Evolutionary conservation across 1,139 yeast species (phyloP).

Genomic region (Hemisphaericaspora xylofermentans): DNA sequence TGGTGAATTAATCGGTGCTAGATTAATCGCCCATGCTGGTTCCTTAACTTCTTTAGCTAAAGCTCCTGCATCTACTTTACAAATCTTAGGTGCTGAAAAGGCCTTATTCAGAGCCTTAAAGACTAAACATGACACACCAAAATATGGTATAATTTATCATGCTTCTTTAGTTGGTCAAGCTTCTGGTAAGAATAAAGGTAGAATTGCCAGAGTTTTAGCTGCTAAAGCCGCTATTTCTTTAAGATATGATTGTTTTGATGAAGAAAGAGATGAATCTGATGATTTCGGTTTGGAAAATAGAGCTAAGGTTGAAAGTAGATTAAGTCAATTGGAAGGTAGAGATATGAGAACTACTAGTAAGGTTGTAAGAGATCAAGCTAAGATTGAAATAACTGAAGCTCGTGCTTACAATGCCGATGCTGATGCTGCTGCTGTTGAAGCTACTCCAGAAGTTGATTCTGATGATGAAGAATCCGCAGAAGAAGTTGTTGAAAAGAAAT

Average conservation of each 20-base stretch:
- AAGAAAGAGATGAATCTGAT: slow-evolving; percentile 94
- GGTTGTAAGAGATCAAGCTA: slow-evolving; percentile 72
- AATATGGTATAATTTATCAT: slow-evolving; percentile 96
- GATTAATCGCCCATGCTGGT: slow-evolving; percentile 97
- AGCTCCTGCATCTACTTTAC: slow-evolving; percentile 98
- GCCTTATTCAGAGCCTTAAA: slow-evolving; percentile 97
- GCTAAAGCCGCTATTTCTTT: slow-evolving; percentile 97
- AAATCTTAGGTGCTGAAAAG: slow-evolving; percentile 98
- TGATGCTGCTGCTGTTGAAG: slow-evolving; percentile 52
- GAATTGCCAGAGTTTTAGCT: slow-evolving; percentile 97
- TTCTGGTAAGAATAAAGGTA: slow-evolving; percentile 95
- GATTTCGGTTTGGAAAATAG: slow-evolving; percentile 91
- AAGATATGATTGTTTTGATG: slow-evolving; percentile 95
- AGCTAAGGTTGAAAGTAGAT: slow-evolving; percentile 90
- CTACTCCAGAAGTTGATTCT: slow-evolving; percentile 43
- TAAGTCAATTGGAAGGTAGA: slow-evolving; percentile 94
- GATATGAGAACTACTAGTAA: slow-evolving; percentile 80
- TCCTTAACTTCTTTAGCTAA: slow-evolving; percentile 93
- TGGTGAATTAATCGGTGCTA: slow-evolving; percentile 98
- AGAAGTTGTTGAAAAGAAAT: slow-evolving; percentile 31
- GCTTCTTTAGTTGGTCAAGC: slow-evolving; percentile 97
- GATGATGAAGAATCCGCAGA: slow-evolving; percentile 44
- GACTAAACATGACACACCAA: slow-evolving; percentile 98
- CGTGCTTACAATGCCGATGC: slow-evolving; percentile 94
- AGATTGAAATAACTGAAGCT: slow-evolving; percentile 80